Percentiles rank a stretch among this genome's conserved stretches.
These are phyloP conservation scores for Salicornia ramosissima DNA, from an alignment of 148 eudicot species.

Conservation along the genomic window DNA sequence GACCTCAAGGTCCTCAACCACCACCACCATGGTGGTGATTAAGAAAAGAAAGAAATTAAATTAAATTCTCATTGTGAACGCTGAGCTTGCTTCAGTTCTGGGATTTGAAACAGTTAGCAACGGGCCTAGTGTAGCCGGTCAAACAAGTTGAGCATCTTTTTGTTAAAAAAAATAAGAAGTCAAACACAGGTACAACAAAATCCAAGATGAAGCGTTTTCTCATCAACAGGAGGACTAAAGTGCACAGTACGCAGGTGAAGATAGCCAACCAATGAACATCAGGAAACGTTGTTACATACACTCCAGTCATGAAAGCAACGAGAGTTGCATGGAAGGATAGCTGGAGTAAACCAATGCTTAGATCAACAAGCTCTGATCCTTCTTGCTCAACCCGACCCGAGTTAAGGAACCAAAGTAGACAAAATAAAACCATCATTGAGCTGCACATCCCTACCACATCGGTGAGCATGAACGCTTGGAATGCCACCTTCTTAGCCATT, in stretches of 20 bases:
- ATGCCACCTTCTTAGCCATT: background rate
- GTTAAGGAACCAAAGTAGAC: background rate
- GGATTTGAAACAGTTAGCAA: background rate
- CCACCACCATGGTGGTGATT: no score
- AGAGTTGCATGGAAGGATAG: background rate
- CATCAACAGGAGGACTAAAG: background rate
- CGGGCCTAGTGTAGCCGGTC: no score
- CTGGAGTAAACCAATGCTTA: background rate
- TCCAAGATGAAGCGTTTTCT: background rate
- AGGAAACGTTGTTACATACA: background rate
- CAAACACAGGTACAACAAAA: background rate
- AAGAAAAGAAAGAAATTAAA: no score
- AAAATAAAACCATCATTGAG: background rate
- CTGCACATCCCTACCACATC: slow-evolving; percentile 2
- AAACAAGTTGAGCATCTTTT: no score
- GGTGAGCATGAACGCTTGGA: background rate
- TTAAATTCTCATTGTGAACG: no score
- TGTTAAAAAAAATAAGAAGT: background rate
- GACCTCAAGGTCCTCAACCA: no score
- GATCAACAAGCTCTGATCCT: background rate
- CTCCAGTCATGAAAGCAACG: background rate
- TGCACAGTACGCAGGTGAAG: background rate
- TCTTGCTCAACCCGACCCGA: background rate
- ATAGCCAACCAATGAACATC: background rate
- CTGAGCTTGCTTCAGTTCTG: no score